Base-by-base conservation (phyloP, 805 yeast genomes). In the Candida manassasensis region DNA sequence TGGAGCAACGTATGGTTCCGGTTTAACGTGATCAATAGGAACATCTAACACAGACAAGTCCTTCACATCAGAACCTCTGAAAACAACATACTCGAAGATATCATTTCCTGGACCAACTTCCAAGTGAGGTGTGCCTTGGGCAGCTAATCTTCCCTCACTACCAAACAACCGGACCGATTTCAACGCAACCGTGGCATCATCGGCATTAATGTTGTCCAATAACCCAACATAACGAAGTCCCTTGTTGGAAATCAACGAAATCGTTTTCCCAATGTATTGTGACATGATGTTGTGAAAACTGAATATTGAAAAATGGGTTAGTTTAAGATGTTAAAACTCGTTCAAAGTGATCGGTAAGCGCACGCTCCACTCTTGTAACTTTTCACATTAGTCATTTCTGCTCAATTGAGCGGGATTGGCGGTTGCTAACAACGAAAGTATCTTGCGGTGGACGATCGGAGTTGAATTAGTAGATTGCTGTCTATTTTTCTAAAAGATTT, bases 1-100 rank as follows among this genome's bases (percentile, higher is more conserved):
- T 27, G 43, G 32, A 19, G 46, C 42, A 24, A 55, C 47, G 37
- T 65, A 54, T 8, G 67, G 62, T 27, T 59, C 74, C 1, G 86
- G 82, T 44, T 71, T 69, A 19, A 82, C 84, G 40, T 76, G 76
- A 27, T 78, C 81, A 39, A 80, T 63, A 3, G 80, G 78, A 24
- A 69, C 70, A 43, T 88, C 97, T 51, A 90, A 70, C 37, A 93
- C 93, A 46, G 79, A 78, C 58, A 93, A 71, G 52, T 84, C 96
- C 61, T 85, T 84, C 15, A 93, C 97, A 50, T 90, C 97, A 17
- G 84, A 77, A 25, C 98, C 98, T 48, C 89, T 77, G 57, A 93
- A 84, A 37, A 83, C 84, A 34, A 93, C 86, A 38, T 74, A 75
- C 18, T 84, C 89, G 59, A 77, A 85, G 11, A 81, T 71, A 28